phyloP scores from a whole-genome alignment of 306 rosid species.

The Cucumis sativus region DNA sequence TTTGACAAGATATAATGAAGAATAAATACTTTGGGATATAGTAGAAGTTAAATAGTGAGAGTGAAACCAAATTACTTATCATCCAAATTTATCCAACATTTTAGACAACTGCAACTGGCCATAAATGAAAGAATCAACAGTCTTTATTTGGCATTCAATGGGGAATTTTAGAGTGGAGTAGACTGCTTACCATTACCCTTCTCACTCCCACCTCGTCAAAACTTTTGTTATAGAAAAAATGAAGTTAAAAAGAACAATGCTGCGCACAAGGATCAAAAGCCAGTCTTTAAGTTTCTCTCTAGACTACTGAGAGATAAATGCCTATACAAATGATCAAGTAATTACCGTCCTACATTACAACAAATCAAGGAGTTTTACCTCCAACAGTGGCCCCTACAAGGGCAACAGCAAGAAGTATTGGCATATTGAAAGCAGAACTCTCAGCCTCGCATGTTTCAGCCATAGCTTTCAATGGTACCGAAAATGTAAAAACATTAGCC shows the following conservation, averaged over 20 bases:
- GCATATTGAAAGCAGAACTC: conserved; percentile 63
- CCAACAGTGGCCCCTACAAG: conserved; percentile 96
- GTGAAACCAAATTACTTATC: not conserved
- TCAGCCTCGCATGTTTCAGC: conserved; percentile 88
- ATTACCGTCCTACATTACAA: not conserved
- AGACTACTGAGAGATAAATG: not conserved
- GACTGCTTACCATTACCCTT: not conserved
- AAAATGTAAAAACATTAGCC: conserved; percentile 44
- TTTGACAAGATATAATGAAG: not conserved
- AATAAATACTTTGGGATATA: not conserved
- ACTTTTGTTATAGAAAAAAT: not conserved
- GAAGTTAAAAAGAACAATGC: not conserved
- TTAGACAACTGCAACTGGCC: not conserved
- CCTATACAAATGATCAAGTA: not conserved
- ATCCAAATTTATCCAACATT: not conserved
- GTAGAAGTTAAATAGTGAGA: not conserved
- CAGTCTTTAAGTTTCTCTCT: not conserved
- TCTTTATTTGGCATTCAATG: not conserved
- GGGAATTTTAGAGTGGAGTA: not conserved
- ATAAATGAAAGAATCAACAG: not conserved
- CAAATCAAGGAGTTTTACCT: conserved; percentile 43
- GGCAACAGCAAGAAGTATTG: conserved; percentile 68
- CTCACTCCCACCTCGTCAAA: not conserved
- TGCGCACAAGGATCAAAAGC: not conserved
- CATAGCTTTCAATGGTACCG: conserved; percentile 55